Percentiles rank a stretch among this genome's conserved stretches.
These are phyloP conservation scores for Salicornia ramosissima DNA, from an alignment of 148 eudicot species.

Conservation along the genomic window DNA sequence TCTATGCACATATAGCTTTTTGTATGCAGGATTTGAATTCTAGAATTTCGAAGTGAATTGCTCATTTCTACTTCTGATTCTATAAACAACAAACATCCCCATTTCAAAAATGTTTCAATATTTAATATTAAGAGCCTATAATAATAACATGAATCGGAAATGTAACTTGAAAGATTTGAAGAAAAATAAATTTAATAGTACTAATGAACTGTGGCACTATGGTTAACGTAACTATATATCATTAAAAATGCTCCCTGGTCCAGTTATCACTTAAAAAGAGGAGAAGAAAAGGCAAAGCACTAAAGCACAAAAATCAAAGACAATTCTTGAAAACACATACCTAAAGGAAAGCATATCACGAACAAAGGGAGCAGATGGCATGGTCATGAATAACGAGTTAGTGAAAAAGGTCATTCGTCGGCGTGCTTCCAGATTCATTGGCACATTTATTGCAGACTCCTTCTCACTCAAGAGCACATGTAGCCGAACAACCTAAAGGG, in stretches of 20 bases:
- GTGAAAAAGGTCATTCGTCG: conserved; percentile 95
- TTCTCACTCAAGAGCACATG: conserved; percentile 86
- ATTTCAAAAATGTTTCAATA: too few species aligned
- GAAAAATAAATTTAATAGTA: too few species aligned
- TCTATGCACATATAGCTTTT: neutral
- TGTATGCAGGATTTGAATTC: neutral
- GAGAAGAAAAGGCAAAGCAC: too few species aligned
- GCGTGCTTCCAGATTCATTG: conserved; percentile 95
- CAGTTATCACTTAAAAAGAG: too few species aligned
- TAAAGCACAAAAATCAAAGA: too few species aligned
- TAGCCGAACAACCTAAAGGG: conserved; percentile 70
- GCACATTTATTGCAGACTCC: conserved; percentile 97
- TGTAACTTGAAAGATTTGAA: too few species aligned
- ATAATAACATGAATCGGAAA: neutral
- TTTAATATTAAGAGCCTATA: neutral
- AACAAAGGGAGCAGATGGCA: conserved; percentile 94
- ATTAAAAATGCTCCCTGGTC: too few species aligned
- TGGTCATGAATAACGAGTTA: conserved; percentile 90
- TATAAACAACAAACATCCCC: too few species aligned
- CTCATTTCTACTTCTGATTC: too few species aligned
- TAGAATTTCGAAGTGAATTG: too few species aligned
- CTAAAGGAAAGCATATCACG: conserved; percentile 97
- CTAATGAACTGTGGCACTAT: too few species aligned
- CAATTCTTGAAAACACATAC: conserved; percentile 54
- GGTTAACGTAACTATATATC: too few species aligned